These are phyloP conservation scores for Neospermospora avenae DNA, from an alignment of 2,329 filamentous ascomycete species.

Conservation along the genomic window DNA sequence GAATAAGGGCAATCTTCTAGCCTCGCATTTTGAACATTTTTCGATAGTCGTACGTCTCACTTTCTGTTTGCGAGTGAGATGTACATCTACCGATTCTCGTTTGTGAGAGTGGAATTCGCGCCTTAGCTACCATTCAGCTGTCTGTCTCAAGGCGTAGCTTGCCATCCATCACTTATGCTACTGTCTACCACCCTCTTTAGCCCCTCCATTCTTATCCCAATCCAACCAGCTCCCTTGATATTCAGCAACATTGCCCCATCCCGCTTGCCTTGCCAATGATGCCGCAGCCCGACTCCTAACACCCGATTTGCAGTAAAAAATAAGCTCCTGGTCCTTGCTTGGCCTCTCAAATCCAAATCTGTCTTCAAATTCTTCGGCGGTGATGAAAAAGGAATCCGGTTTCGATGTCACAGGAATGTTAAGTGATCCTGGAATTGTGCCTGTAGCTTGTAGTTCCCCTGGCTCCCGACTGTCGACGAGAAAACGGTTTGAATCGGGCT, in stretches of 20 bases:
- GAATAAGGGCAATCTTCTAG: not conserved
- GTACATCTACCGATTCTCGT: not conserved
- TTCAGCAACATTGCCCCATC: constrained; percentile 69
- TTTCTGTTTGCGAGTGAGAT: too few species aligned
- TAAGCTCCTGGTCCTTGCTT: constrained; percentile 51
- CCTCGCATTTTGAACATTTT: too few species aligned
- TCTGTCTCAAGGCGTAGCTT: not conserved
- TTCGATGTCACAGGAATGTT: constrained; percentile 77
- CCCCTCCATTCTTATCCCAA: constrained; percentile 72
- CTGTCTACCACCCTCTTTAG: constrained; percentile 19
- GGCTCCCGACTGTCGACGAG: constrained; percentile 65
- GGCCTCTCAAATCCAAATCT: constrained; percentile 76
- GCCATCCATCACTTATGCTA: not conserved
- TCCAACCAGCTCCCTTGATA: constrained; percentile 78
- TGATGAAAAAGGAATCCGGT: constrained; percentile 76
- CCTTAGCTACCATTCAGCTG: too few species aligned
- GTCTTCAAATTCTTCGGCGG: constrained; percentile 76
- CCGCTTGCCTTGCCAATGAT: constrained; percentile 69
- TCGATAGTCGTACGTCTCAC: too few species aligned
- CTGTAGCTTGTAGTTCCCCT: constrained; percentile 58
- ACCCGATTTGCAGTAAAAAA: constrained; percentile 94
- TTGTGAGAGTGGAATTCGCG: too few species aligned
- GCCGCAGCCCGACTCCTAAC: constrained; percentile 79
- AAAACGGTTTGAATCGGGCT: constrained; percentile 37
- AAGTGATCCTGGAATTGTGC: constrained; percentile 74